Evolutionary conservation across 306 rosid species (phyloP), one percentile per base, ranked within the genome.

Genomic region (Dryas alaskensis): DNA sequence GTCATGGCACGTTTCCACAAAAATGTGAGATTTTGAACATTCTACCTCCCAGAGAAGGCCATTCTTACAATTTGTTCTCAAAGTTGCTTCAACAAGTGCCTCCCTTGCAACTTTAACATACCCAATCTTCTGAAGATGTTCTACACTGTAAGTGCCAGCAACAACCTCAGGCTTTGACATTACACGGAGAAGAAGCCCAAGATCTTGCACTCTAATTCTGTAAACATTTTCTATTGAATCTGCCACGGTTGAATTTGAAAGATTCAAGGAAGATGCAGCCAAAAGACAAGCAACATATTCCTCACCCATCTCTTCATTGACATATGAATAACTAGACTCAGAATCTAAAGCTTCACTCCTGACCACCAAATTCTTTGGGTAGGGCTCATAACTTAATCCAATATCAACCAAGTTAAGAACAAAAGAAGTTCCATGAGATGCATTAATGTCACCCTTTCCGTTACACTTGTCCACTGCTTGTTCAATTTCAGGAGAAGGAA

Each of bases 301-400:
- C 69, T 85, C 89, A 62, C 70, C 74, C 68, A 25, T 82, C 76
- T 77, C 88, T 67, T 84, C 86, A 63, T 86, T 84, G 61, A 70
- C 78, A 78, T 50, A 73, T 62, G 91, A 86, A 82, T 47, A 82
- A 78, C 39, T 77, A 39, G 87, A 81, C 72, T 68, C 84, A 3
- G 88, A 80, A 73, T 79, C 84, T 63, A 62, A 78, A 71, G 51
- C 79, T 57, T 86, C 86, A 72, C 70, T 80, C 39, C 81, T 83
- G 76, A 72, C 84, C 75, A 59, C 65, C 57, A 65, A 68, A 66
- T 76, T 87, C 77, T 80, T 89, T 62, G 76, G 47, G 85, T 87
- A 89, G 53, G 98, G 98, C 79, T 91, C 97, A 85, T 94, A 94
- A 77, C 96, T 89, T 84, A 94, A 78, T 62, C 92, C 98, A 81